Evolutionary conservation across 176 grass and related monocot species (phyloP), one percentile per base, ranked within the genome.

Genomic region (Raddia guianensis): DNA sequence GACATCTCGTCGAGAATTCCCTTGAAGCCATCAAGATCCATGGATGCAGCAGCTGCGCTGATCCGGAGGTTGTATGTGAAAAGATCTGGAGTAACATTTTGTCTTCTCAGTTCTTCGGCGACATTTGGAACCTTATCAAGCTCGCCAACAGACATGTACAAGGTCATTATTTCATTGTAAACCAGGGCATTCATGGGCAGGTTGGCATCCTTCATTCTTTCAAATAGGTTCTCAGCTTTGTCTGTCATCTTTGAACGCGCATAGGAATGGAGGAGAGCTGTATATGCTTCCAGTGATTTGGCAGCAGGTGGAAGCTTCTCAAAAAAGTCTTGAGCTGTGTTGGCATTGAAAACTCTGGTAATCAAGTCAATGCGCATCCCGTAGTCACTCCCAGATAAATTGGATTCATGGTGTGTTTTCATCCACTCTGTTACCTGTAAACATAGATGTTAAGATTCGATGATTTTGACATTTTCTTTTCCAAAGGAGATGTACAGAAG

Each of bases 161-260:
- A 13, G 13, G 91, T 90, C 94, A 97, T 94, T 82, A 94, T 90
- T 51, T 97, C 94, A 71, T 94, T 97, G 45, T 88, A 94, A 45
- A 87, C 85, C 46, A 97, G 64, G 27, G 66, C 63, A 69, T 88
- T 76, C 9, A 84, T 76, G 18, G 69, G 53, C 8, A 90, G 50
- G 83, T 80, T 66, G 8, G 75, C 80, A 32, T 73, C 85, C 83
- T 92, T 94, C 82, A 97, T 94, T 64, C 82, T 91, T 63, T 85
- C 32, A 19, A 97, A 90, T 12, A 97, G 77, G 8, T 80, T 67
- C 81, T 94, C 91, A 8, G 94, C 89, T 80, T 85, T 92, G 27
- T 97, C 89, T 18, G 78, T 83, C 83, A 89, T 83, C 82, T 97
- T 94, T 63, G 89, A 84, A 70, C 82, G 52, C 79, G 89, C 94